Base-by-base conservation (phyloP, 2,329 filamentous ascomycete genomes). In the Alternaria infectoria region DNA sequence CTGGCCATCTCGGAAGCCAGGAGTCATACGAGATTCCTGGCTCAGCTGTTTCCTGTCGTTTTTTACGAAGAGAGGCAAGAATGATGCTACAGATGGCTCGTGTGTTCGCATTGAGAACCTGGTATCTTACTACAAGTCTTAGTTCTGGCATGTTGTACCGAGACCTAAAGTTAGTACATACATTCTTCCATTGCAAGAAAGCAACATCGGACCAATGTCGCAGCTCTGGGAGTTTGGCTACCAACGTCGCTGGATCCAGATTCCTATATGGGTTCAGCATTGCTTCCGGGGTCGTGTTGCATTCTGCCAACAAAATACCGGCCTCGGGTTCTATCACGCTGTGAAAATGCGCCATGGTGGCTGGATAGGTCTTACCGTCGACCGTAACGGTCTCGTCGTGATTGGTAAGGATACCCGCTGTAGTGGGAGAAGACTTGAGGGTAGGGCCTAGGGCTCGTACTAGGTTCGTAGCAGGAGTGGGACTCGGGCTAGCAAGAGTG, bases 1-100 rank as follows among this genome's bases (percentile, higher is more conserved):
- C 67, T 6, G 62, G 57, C 67, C 67, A 67, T 44, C 32, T 54
- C 10, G 23, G n/a, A 6, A 28, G 21, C 30, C 52, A 44, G n/a
- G 12, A 17, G 25, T 44, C 36, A 21, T 25, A 5, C 19, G 30
- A 36, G 11, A 25, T 23, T 32, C 49, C 30, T 15, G 32, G 21
- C 32, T 40, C 15, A 32, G 21, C 32, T 44, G 26, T 17, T 15
- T 54, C 36, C 11, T 44, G 30, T 15, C 21, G 32, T 12, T 19
- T 15, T 44, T 28, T 44, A 15, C 51, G 51, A 15, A 21, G 30
- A 36, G 49, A 52, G 23, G 30, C 49, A 40, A 52, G 13, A 2
- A 40, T 40, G 23, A 19, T 40, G 19, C 30, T 52, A 28, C 19
- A 52, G 13, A 50, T 13, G 3, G 44, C 45, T 15, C 45, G 21